Evolutionary conservation across 2,329 filamentous ascomycete species (phyloP), one percentile per base, ranked within the genome.

Genomic region (Dothistroma septosporum): DNA sequence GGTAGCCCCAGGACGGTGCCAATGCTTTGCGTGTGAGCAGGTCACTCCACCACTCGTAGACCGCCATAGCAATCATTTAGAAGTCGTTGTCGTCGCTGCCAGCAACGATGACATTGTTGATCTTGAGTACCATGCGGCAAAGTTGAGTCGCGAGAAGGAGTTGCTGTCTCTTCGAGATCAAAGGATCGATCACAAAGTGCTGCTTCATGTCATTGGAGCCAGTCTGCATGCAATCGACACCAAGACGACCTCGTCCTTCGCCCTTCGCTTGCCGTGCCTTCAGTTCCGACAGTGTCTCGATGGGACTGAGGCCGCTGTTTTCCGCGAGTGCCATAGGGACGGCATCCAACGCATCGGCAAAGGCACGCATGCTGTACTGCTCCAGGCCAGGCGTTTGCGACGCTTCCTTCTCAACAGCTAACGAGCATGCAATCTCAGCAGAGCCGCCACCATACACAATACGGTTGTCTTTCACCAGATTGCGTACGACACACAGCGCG

Each of bases 281-380:
- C 80, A 99, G 87, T 73, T 90, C 88, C 37, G 94, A 93, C 59
- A 99, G 84, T 8, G 93, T 96, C 72, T 97, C 92, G 70, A 99
- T 99, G 16, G 94, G 91, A 78, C 91, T 96, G 64, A 97, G 82
- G 64, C 94, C 94, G 68, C 91, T 96, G 83, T 99, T 99, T 83
- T 99, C 93, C 10, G 94, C 92, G 62, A 99, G 83, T 1, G 94
- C 91, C 91, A 99, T 94, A 35, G 94, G 94, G 1, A 99, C 84
- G 1, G 90, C 84, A 76, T 99, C 94, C 37, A 99, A 85, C 5
- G 94, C 95, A 77, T 97, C 93, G 63, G 94, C 86, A 74, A 99
- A 99, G 24, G 94, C 94, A 64, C 94, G 90, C 93, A 99, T 99
- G 67, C 93, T 92, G 77, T 99, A 99, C 79, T 99, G 94, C 79